These are phyloP conservation scores for Ilyonectria robusta DNA, from an alignment of 2,329 filamentous ascomycete genomes.

Conservation along the genomic window DNA sequence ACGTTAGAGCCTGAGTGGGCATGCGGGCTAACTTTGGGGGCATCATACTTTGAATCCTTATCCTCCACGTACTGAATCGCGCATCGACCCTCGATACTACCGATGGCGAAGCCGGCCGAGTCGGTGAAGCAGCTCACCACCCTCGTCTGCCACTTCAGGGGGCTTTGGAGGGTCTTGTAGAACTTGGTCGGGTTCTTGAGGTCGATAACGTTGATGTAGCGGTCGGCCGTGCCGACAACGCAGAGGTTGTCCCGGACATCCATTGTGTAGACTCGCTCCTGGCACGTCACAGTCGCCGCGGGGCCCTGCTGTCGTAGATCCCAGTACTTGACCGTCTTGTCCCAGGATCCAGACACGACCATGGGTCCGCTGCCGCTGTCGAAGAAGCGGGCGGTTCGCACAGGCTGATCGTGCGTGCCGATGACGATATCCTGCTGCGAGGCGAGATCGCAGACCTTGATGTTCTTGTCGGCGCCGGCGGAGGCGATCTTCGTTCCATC, in stretches of 20 bases:
- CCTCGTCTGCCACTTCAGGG: conserved; percentile 97
- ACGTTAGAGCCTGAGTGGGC: conserved; percentile 25
- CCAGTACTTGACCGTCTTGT: conserved; percentile 93
- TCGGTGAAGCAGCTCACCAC: conserved; percentile 96
- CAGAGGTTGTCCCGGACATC: conserved; percentile 90
- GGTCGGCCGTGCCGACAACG: conserved; percentile 92
- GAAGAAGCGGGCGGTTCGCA: conserved; percentile 84
- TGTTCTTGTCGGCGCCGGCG: conserved; percentile 90
- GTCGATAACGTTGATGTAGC: conserved; percentile 96
- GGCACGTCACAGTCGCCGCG: conserved; percentile 75
- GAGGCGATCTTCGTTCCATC: conserved; percentile 92
- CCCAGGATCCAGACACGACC: conserved; percentile 93
- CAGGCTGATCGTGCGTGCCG: conserved; percentile 86
- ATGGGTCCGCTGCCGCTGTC: conserved; percentile 81
- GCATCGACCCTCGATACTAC: conserved; percentile 96
- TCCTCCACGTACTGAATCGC: conserved; percentile 99
- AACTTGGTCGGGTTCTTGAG: conserved; percentile 89
- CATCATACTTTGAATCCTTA: conserved; percentile 80
- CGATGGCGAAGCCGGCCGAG: conserved; percentile 91
- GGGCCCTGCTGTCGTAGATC: conserved; percentile 79
- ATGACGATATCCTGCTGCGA: conserved; percentile 79
- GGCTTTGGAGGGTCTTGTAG: conserved; percentile 96
- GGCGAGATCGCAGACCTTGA: conserved; percentile 87
- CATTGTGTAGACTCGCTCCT: conserved; percentile 91
- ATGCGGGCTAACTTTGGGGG: neutral